Evolutionary conservation across 306 rosid genomes (phyloP).

Genomic region (Pyrus communis): DNA sequence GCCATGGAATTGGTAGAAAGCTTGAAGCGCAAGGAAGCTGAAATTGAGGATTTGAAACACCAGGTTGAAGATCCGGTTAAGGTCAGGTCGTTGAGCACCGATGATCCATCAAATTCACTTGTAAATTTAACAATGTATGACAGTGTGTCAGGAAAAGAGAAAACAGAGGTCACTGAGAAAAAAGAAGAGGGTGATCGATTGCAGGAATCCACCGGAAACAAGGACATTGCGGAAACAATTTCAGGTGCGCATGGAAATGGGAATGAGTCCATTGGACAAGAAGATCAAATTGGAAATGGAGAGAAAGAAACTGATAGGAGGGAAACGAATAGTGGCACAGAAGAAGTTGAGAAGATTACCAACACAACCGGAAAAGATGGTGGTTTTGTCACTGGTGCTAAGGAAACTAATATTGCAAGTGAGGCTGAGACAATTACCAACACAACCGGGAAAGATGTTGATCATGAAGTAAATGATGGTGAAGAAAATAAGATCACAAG

Average conservation of each 20-base stretch:
- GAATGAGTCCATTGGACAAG: slow-evolving; percentile 5
- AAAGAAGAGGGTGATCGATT: background rate
- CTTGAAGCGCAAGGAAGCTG: slow-evolving; percentile 58
- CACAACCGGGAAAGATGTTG: background rate
- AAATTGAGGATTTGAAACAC: slow-evolving; percentile 48
- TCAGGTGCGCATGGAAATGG: background rate
- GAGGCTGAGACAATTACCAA: background rate
- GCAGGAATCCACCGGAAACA: background rate
- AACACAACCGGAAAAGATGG: slow-evolving; percentile 2
- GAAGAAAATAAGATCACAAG: slow-evolving; percentile 6
- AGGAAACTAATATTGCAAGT: background rate
- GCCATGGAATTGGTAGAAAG: slow-evolving; percentile 30
- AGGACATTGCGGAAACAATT: slow-evolving; percentile 2
- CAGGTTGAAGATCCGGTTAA: slow-evolving; percentile 30
- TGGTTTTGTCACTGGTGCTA: background rate
- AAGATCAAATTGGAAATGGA: slow-evolving; percentile 3
- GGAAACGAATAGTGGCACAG: background rate
- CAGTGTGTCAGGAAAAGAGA: slow-evolving; percentile 10
- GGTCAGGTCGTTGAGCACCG: slow-evolving; percentile 11
- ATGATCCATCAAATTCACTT: slow-evolving; percentile 22
- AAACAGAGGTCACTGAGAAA: background rate
- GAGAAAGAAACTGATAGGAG: background rate
- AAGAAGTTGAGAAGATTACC: background rate
- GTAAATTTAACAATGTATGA: slow-evolving; percentile 19
- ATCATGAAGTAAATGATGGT: slow-evolving; percentile 15